Base-by-base conservation (phyloP, 352 stramenopile species). In the Blastocystis sp. region DNA sequence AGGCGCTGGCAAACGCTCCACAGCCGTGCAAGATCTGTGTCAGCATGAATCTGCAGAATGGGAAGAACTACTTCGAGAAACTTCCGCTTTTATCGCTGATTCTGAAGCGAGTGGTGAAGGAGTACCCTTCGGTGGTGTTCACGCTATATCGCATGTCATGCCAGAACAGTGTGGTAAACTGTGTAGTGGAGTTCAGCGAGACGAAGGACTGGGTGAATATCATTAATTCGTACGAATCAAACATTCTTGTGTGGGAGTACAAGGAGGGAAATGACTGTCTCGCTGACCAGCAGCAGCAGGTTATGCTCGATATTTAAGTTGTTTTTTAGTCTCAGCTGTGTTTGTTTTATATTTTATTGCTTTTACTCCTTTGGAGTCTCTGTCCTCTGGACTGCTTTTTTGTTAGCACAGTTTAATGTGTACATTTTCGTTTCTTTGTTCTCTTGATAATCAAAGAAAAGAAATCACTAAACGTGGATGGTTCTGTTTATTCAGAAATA, bases 41-140 rank as follows among this genome's bases (percentile, higher is more conserved):
- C 9, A 62, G 70, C 4, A 81, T 81, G 70, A 81, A 81, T 81
- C 70, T 81, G 11, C 70, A 81, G 70, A 81, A 65, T n/a, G 70
- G 65, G 16, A 37, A 37, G n/a, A 81, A 81, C 55, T 81, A 81
- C n/a, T 81, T 81, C 45, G 70, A 81, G 45, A 81, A 81, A 53
- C 70, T 81, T 37, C 70, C 70, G 7, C 70, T 81, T 16, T 26
- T 81, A 5, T 81, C 70, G 34, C 26, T 81, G 39, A 81, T 81
- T 63, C 50, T 81, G 43, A 81, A 81, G 50, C 70, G 70, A 43
- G 70, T 81, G 20, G 70, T 81, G 26, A 62, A 41, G 34, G 70
- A 81, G 7, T 81, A 81, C 65, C 70, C 70, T 16, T 30, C 20
- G 34, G 70, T 81, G 13, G 70, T 81, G 41, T 81, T 81, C 24